Evolutionary conservation across 139 green algal genomes (phyloP).

Genomic region (Tetradesmus obliquus): DNA sequence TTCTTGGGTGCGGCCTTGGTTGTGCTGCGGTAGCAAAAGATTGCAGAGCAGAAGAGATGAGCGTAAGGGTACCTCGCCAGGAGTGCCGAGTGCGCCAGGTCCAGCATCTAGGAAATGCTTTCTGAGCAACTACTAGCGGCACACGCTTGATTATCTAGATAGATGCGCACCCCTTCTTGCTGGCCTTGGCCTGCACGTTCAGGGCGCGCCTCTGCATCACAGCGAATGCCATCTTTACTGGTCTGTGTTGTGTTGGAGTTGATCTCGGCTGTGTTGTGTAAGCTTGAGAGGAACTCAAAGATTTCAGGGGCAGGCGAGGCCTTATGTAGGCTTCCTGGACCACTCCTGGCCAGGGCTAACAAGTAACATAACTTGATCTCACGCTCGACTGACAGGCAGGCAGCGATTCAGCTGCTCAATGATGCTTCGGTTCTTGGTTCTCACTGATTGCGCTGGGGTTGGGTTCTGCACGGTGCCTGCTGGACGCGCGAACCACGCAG

Average conservation of each 20-base stretch:
- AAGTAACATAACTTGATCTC: constrained; percentile 7
- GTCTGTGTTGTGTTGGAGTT: constrained; percentile 10
- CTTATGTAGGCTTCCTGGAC: background rate
- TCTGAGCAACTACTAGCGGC: background rate
- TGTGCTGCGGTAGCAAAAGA: constrained; percentile 2
- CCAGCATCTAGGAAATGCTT: background rate
- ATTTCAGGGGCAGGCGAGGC: background rate
- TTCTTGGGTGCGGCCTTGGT: constrained; percentile 4
- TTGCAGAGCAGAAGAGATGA: background rate
- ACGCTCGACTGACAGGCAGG: background rate
- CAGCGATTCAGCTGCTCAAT: background rate
- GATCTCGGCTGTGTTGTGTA: background rate
- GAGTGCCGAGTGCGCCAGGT: background rate
- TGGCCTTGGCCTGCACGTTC: constrained; percentile 35
- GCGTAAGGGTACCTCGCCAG: background rate
- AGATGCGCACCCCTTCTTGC: constrained; percentile 29
- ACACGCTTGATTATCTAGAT: background rate
- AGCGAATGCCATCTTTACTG: constrained; percentile 36
- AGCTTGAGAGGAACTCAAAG: background rate
- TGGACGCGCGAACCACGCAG: background rate
- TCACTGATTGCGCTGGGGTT: background rate
- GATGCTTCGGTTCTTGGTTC: background rate
- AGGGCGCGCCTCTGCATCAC: background rate
- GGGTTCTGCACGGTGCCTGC: background rate
- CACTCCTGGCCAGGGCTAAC: background rate